Evolutionary conservation across 75 land plant species (phyloP), one percentile per base, ranked within the genome.

Genomic region (Ceratopteris richardii): DNA sequence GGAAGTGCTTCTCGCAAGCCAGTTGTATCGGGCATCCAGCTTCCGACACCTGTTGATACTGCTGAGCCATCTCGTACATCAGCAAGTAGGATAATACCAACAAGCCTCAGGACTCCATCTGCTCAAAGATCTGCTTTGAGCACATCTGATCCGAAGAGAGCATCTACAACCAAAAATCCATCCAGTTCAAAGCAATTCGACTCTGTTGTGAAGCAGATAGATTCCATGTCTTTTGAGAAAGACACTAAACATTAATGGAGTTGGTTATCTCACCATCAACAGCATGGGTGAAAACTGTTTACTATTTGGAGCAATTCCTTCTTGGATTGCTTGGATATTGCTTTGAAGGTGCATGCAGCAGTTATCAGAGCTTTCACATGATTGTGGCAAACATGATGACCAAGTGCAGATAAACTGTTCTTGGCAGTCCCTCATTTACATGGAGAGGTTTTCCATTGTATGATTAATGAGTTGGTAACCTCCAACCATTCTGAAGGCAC

Each of bases 1-100:
- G 76, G 85, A 29, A 77, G 84, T 65, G 78, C 92, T 2, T 84
- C 85, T 46, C 70, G 88, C 48, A 75, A 85, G 63, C 68, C 79
- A 40, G 88, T 72, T 27, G 62, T 78, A 25, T 73, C 87, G 4
- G 44, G 71, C 47, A 61, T 42, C 48, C 61, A 63, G 57, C 65
- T 65, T 17, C 21, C 71, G 23, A 57, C 40, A 5, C 23, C 66
- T 13, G 30, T 37, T 48, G 71, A 67, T 36, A 52, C 52, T 13
- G 60, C 47, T 13, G 69, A 67, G 31, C 62, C 61, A 13, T 27
- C 69, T 21, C 69, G 69, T 31, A 30, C 55, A 0, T 18, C 59
- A 41, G 58, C 56, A 29, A 50, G 16, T 37, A 67, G 58, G 62
- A 47, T 50, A 19, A 61, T 60, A 22, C 63, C 69, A 16, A 60